phyloP scores from a whole-genome alignment of 2,329 filamentous ascomycete genomes.

The Anisogramma anomala region DNA sequence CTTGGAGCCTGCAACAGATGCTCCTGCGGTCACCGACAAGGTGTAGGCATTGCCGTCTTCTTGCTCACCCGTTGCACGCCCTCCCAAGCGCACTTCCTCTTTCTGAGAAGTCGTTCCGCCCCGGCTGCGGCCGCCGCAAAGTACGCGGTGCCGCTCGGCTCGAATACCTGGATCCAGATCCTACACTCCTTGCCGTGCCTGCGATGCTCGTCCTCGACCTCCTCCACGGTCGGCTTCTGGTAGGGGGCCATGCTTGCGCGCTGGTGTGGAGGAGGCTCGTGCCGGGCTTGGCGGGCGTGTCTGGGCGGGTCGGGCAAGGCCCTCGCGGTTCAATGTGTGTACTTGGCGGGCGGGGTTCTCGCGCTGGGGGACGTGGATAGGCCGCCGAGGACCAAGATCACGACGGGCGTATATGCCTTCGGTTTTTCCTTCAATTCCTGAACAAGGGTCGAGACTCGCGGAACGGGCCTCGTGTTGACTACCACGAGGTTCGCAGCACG shows the following conservation, averaged over 20 bases:
- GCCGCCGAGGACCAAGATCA: background rate
- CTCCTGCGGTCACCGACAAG: conserved; percentile 7
- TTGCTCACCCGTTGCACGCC: conserved; percentile 7
- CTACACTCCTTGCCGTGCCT: background rate
- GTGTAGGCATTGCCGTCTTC: conserved; percentile 1
- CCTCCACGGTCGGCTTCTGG: conserved; percentile 11
- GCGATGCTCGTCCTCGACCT: conserved; percentile 6
- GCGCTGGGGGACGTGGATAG: background rate
- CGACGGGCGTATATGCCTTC: conserved; percentile 11
- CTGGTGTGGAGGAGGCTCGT: background rate
- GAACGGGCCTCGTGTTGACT: no score
- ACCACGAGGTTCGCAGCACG: background rate
- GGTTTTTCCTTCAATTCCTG: background rate
- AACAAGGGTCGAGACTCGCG: background rate
- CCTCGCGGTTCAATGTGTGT: background rate
- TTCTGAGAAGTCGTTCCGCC: conserved; percentile 6
- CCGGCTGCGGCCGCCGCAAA: background rate
- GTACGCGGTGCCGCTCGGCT: background rate
- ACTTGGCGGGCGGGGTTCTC: background rate
- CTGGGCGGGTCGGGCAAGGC: no score
- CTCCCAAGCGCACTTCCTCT: conserved; percentile 9
- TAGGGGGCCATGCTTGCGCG: conserved; percentile 8
- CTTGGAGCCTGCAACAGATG: no score
- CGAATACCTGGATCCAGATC: background rate
- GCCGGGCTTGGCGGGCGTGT: no score